Evolutionary conservation across 1,139 yeast genomes (phyloP).

Genomic region (Yamadazyma pseudoaaseri): DNA sequence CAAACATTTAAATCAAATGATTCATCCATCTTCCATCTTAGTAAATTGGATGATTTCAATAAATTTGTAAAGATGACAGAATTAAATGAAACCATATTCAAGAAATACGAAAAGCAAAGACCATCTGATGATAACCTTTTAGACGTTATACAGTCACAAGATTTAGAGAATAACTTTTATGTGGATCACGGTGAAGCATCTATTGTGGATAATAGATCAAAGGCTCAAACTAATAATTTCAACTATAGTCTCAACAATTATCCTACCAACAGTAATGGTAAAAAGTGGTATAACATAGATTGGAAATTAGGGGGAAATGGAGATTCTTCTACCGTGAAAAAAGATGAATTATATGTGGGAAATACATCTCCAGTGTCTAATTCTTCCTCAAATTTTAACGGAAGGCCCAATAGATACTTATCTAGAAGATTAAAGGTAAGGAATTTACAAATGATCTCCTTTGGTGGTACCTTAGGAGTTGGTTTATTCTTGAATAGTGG

Average conservation of each 20-base stretch:
- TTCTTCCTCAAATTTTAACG: conserved; percentile 10
- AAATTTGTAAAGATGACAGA: conserved; percentile 37
- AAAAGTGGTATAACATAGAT: conserved; percentile 14
- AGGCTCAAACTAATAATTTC: conserved; percentile 5
- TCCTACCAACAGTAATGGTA: conserved; percentile 4
- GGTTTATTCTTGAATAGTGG: conserved; percentile 79
- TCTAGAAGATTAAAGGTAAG: conserved; percentile 64
- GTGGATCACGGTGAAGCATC: conserved; percentile 18
- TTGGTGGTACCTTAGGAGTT: conserved; percentile 85
- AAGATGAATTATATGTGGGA: conserved; percentile 10
- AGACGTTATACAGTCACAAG: conserved; percentile 28
- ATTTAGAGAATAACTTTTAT: conserved; percentile 31
- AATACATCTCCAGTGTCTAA: conserved; percentile 11
- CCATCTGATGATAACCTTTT: conserved; percentile 22
- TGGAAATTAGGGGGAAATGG: conserved; percentile 12
- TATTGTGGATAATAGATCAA: conserved; percentile 9
- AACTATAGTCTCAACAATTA: conserved; percentile 1
- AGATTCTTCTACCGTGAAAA: conserved; percentile 9
- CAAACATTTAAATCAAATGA: conserved; percentile 19
- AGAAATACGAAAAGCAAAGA: conserved; percentile 13
- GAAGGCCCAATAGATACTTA: conserved; percentile 12
- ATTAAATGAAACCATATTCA: conserved; percentile 31
- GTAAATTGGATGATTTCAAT: conserved; percentile 36
- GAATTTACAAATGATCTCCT: conserved; percentile 77
- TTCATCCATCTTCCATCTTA: conserved; percentile 35